Evolutionary conservation across 1,284 basidiomycete genomes (phyloP), one percentile per base, ranked within the genome.

Genomic region (Rhodotorula glutinis): DNA sequence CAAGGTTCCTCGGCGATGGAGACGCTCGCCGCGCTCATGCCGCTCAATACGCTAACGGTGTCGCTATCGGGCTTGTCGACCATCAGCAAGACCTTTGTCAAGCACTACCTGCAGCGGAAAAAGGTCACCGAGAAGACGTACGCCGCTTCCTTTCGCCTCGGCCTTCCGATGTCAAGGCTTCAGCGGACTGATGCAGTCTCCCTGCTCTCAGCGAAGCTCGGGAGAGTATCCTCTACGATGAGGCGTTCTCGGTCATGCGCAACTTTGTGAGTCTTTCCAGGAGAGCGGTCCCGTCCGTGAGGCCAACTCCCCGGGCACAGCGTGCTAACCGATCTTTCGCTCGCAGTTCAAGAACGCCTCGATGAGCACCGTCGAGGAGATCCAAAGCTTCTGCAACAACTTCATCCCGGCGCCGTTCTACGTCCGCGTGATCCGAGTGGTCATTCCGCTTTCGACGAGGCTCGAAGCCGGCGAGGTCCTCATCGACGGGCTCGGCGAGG

Each of bases 401-500:
- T 85, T 88, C 23, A 91, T 91, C 0, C 91, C 91, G 0, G 86
- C 91, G 4, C 91, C 93, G 5, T 92, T 92, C 52, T 93, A 89
- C 87, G 88, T 92, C 5, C 89, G 87, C 69, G 85, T 90, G 43
- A 84, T 92, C 52, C 84, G 88, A 33, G 82, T 91, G 8, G 77
- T 87, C 11, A 85, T 98, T 3, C 82, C 83, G 0, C 78, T 82
- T 43, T 70, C 75, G 25, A 87, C 83, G 64, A 92, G 92, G 74
- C 85, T 90, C 56, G 82, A 88, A 38, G 91, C 95, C 0, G 92
- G 95, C 2, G 79, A 81, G 10, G 79, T 86, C 69, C 83, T 98
- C 53, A 86, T 94, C 62, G 81, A 85, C 65, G 92, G 87, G 2
- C 82, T 98, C 17, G 94, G 95, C 1, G 92, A 93, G 14, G 85